These are phyloP conservation scores for Cucurbita moschata DNA, from an alignment of 306 rosid species.

Conservation along the genomic window DNA sequence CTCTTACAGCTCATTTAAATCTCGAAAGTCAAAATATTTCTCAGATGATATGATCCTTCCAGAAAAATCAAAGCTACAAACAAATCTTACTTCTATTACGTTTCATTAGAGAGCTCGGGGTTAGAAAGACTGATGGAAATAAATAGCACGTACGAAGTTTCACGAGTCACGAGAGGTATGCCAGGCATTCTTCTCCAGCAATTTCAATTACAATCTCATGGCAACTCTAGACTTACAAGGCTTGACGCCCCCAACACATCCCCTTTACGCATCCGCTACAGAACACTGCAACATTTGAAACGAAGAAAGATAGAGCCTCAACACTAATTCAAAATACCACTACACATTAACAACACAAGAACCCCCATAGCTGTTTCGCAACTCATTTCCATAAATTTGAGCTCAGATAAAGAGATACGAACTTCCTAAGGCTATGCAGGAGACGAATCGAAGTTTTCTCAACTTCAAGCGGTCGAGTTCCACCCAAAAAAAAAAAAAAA, in stretches of 20 bases:
- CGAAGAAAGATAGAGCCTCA: not conserved
- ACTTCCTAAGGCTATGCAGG: not conserved
- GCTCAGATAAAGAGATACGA: not conserved
- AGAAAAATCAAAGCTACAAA: not conserved
- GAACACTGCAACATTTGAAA: not conserved
- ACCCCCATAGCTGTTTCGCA: not conserved
- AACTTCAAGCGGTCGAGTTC: too few relatives aligned
- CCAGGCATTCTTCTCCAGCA: conserved; percentile 27
- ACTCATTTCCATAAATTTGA: not conserved
- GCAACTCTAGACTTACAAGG: conserved; percentile 1
- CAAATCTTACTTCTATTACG: not conserved
- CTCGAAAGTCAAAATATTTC: not conserved
- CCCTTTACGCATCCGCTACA: not conserved
- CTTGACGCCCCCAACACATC: not conserved
- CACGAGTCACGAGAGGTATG: conserved; percentile 21
- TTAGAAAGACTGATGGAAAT: not conserved
- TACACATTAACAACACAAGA: not conserved
- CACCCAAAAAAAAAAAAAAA: too few relatives aligned
- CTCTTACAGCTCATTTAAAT: not conserved
- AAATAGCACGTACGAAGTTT: conserved; percentile 31
- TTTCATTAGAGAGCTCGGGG: not conserved
- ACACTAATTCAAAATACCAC: not conserved
- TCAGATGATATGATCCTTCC: not conserved
- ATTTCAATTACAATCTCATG: not conserved
- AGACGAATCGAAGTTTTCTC: too few relatives aligned